A percentile compares a stretch with the other conserved stretches of the same genome.
phyloP scores from a whole-genome alignment of 176 grass and related monocot species.

The sorghum (Sorghum bicolor) region Sorghum_bicolor_NCBIv3 NC_012873.2:56728001-56728500 shows the following conservation, averaged over 20 bases:
- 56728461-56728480: slow-evolving; percentile 13
- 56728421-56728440: background rate
- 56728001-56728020: background rate
- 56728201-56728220: background rate
- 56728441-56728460: slow-evolving; percentile 27
- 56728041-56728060: background rate
- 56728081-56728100: background rate
- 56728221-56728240: slow-evolving; percentile 1
- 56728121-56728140: background rate
- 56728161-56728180: background rate
- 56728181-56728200: background rate
- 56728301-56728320: background rate
- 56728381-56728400: background rate
- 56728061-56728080: background rate
- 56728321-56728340: slow-evolving; percentile 3
- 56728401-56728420: slow-evolving; percentile 29
- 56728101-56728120: background rate
- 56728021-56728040: background rate
- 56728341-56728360: slow-evolving; percentile 11
- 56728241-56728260: background rate
- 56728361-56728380: slow-evolving; percentile 16
- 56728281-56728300: background rate
- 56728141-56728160: background rate
- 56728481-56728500: slow-evolving; percentile 10
- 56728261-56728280: background rate